Evolutionary conservation across 1,284 basidiomycete genomes (phyloP).

Genomic region (Heliocybe sulcata): DNA sequence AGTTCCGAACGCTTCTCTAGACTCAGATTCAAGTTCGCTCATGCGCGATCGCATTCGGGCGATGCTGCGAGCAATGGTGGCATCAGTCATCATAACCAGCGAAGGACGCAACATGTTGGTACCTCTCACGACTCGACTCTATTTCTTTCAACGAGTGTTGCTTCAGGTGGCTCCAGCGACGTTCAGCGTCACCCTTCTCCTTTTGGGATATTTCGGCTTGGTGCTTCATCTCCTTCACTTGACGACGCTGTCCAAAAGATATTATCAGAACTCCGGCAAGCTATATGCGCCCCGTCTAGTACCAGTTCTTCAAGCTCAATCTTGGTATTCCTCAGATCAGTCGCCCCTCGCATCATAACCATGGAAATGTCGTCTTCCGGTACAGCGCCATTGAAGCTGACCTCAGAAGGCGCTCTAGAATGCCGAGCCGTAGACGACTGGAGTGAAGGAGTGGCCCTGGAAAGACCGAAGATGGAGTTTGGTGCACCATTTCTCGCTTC

Average conservation of each 20-base stretch:
- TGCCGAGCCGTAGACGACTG: neutral
- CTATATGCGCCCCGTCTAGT: neutral
- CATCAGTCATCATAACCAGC: no score
- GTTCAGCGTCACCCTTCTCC: neutral
- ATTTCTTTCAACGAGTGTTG: neutral
- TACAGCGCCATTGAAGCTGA: neutral
- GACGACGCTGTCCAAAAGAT: neutral
- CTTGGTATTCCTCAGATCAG: neutral
- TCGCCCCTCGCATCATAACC: neutral
- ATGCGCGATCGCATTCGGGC: neutral
- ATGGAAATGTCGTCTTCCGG: neutral
- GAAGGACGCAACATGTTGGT: neutral
- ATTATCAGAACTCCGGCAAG: neutral
- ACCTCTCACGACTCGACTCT: neutral
- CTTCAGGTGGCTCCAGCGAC: neutral
- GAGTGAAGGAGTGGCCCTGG: neutral
- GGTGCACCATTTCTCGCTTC: no score
- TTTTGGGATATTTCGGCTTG: neutral
- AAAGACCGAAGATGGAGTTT: neutral
- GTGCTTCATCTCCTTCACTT: neutral
- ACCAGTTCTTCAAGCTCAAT: neutral
- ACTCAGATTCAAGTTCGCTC: neutral
- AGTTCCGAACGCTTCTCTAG: neutral
- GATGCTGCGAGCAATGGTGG: neutral
- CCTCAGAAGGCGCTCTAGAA: neutral